Percentiles rank a stretch among this genome's conserved stretches.
Conservation (phyloP, 176 grass and related monocot genomes). For the Oryza glumipatula region DNA sequence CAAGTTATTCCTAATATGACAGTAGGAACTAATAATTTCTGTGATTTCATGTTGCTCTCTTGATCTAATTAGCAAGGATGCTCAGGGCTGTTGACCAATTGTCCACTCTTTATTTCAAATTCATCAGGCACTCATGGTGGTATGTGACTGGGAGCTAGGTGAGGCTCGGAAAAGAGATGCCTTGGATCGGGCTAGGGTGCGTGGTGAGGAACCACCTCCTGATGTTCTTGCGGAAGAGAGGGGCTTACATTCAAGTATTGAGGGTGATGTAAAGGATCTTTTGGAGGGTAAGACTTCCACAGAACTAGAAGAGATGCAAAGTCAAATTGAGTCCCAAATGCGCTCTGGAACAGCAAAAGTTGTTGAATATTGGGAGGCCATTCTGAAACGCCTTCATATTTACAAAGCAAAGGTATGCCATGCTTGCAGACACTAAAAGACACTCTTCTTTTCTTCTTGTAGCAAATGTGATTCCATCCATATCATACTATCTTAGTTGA, state of each 20-base stretch:
- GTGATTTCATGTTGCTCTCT: slow-evolving; percentile 9
- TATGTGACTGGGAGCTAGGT: slow-evolving; percentile 89
- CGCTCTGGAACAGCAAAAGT: slow-evolving; percentile 94
- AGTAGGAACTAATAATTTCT: slow-evolving; percentile 1
- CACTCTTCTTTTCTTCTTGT: slow-evolving; percentile 5
- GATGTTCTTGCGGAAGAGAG: slow-evolving; percentile 89
- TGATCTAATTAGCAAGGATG: slow-evolving; percentile 21
- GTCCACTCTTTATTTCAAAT: slow-evolving; percentile 32
- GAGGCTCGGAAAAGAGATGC: slow-evolving; percentile 86
- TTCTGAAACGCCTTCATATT: slow-evolving; percentile 94
- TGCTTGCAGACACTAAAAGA: slow-evolving; percentile 34
- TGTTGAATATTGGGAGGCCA: slow-evolving; percentile 98
- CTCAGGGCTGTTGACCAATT: slow-evolving; percentile 12
- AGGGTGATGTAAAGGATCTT: slow-evolving; percentile 86
- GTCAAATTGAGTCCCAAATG: slow-evolving; percentile 94
- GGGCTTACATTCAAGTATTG: slow-evolving; percentile 91
- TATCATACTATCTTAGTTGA: neutral
- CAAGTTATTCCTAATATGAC: slow-evolving; percentile 23
- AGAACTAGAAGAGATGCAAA: slow-evolving; percentile 87
- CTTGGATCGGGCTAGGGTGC: slow-evolving; percentile 95
- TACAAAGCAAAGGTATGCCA: slow-evolving; percentile 92
- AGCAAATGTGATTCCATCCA: slow-evolving; percentile 10
- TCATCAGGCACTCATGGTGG: slow-evolving; percentile 83
- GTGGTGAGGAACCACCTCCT: slow-evolving; percentile 90
- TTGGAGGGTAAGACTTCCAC: slow-evolving; percentile 78